Evolutionary conservation across 2,329 filamentous ascomycete species (phyloP).

Genomic region (Ophiostoma sp.): DNA sequence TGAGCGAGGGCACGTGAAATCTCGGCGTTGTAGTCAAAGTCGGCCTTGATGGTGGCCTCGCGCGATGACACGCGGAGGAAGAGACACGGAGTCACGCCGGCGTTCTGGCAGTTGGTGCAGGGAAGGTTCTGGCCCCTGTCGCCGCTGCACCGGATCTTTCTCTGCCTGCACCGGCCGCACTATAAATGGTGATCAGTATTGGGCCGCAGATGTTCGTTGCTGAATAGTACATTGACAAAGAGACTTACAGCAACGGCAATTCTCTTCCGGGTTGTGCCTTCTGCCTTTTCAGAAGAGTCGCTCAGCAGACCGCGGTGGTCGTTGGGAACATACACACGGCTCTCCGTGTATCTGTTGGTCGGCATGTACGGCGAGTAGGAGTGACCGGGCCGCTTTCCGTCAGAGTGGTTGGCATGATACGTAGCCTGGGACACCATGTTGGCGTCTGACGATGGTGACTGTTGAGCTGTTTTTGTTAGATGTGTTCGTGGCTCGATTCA

Average conservation of each 20-base stretch:
- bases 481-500: too few species aligned
- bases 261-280: slow-evolving; percentile 48
- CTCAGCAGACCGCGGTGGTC: slow-evolving; percentile 34
- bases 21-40: slow-evolving; percentile 19
- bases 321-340: slow-evolving; percentile 34
- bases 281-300: slow-evolving; percentile 38
- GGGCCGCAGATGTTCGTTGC: background rate
- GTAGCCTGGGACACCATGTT: slow-evolving; percentile 42
- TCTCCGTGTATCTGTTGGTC: slow-evolving; percentile 32
- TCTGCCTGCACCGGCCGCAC: slow-evolving; percentile 84
- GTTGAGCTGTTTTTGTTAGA: background rate
- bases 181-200: slow-evolving; percentile 35
- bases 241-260: slow-evolving; percentile 54
- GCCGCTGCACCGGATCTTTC: slow-evolving; percentile 92
- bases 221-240: background rate
- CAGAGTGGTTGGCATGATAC: slow-evolving; percentile 33
- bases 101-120: slow-evolving; percentile 77
- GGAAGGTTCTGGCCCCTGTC: slow-evolving; percentile 68
- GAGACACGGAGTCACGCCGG: slow-evolving; percentile 65
- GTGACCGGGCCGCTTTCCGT: slow-evolving; percentile 40
- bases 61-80: slow-evolving; percentile 59
- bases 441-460: background rate
- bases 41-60: slow-evolving; percentile 19
- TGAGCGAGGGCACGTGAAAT: slow-evolving; percentile 17
- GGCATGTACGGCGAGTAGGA: slow-evolving; percentile 37